Evolutionary conservation across 257 asterid species (phyloP).

Genomic region (Solanum rostratum): DNA sequence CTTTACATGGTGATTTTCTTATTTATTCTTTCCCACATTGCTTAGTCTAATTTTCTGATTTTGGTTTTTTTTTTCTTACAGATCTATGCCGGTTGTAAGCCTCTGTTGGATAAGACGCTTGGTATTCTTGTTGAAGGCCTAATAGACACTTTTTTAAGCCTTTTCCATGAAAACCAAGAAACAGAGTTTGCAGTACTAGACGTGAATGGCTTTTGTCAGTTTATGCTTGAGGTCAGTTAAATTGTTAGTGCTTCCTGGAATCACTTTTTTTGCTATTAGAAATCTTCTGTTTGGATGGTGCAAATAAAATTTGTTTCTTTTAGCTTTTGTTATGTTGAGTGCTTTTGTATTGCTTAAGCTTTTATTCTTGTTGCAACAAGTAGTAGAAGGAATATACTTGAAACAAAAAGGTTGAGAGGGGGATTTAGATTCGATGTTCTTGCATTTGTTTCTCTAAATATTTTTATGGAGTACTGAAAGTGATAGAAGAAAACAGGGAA

Average conservation of each 20-base stretch:
- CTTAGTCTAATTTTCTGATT: neutral
- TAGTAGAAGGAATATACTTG: neutral
- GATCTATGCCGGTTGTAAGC: slow-evolving; percentile 96
- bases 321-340: neutral
- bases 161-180: slow-evolving; percentile 56
- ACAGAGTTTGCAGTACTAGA: slow-evolving; percentile 70
- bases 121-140: slow-evolving; percentile 97
- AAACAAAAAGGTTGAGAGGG: neutral
- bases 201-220: slow-evolving; percentile 87
- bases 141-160: slow-evolving; percentile 74
- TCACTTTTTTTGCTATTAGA: neutral
- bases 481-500: neutral
- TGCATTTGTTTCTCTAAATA: neutral
- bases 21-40: neutral
- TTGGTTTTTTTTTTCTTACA: slow-evolving; percentile 16
- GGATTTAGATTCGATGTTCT: neutral
- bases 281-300: neutral
- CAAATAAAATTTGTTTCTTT: neutral
- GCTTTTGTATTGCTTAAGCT: neutral
- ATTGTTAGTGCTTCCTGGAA: neutral
- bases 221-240: slow-evolving; percentile 82
- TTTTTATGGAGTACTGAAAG: neutral
- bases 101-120: slow-evolving; percentile 79
- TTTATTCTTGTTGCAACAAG: neutral
- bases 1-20: neutral